Conservation (phyloP, 2,329 filamentous ascomycete genomes). For the Fusarium circinatum region DNA sequence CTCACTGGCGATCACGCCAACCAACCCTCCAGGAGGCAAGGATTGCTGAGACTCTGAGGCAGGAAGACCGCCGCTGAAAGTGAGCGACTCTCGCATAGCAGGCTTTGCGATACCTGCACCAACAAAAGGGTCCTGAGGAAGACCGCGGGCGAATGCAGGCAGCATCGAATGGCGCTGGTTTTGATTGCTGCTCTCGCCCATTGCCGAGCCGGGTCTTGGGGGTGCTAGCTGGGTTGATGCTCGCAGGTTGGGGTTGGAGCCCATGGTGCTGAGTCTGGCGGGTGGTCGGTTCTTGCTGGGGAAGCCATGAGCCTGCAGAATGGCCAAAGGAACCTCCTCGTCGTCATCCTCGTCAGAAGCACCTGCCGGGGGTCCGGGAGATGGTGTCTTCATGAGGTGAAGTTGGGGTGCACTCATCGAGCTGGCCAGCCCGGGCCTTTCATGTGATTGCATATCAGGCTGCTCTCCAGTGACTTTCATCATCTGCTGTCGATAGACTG, state of each 20-base stretch:
- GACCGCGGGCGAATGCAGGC: slow-evolving; percentile 82
- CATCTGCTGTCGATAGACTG: slow-evolving; percentile 93
- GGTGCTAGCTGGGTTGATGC: slow-evolving; percentile 58
- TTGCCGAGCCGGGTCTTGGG: slow-evolving; percentile 64
- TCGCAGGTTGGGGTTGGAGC: slow-evolving; percentile 78
- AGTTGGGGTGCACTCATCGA: slow-evolving; percentile 73
- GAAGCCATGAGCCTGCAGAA: slow-evolving; percentile 89
- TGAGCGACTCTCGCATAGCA: slow-evolving; percentile 77
- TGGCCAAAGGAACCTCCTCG: slow-evolving; percentile 87
- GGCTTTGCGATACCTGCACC: slow-evolving; percentile 80
- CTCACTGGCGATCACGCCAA: slow-evolving; percentile 88
- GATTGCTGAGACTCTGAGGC: slow-evolving; percentile 50
- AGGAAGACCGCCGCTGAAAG: slow-evolving; percentile 69
- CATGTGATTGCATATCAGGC: slow-evolving; percentile 48
- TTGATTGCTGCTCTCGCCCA: slow-evolving; percentile 57
- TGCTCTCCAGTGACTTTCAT: slow-evolving; percentile 90
- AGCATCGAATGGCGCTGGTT: slow-evolving; percentile 59
- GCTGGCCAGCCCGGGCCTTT: slow-evolving; percentile 65
- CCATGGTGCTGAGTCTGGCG: slow-evolving; percentile 69
- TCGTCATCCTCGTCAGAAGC: slow-evolving; percentile 85
- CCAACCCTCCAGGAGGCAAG: slow-evolving; percentile 78
- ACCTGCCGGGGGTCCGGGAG: slow-evolving; percentile 55
- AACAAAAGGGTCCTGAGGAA: slow-evolving; percentile 87
- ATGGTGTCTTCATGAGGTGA: slow-evolving; percentile 50
- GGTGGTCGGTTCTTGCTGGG: slow-evolving; percentile 82